Conservation (phyloP, 768 basidiomycete genomes). For the Calvatia gigantea region DNA sequence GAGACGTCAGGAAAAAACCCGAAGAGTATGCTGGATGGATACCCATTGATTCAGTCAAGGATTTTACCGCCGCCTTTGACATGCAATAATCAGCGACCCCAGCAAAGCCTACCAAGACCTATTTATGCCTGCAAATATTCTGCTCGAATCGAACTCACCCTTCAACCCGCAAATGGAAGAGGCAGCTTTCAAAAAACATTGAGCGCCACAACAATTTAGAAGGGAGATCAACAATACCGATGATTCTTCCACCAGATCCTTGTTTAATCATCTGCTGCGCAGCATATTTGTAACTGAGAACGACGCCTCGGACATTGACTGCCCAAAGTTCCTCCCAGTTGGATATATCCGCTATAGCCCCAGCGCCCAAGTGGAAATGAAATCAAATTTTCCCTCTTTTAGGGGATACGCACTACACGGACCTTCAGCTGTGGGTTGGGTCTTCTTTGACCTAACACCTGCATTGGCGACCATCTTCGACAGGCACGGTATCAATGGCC, state of each 20-base stretch:
- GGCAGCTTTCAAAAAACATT: slow-evolving; percentile 15
- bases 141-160: slow-evolving; percentile 15
- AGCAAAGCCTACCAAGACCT: background rate
- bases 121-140: background rate
- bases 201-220: background rate
- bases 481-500: background rate
- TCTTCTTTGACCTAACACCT: background rate
- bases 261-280: slow-evolving; percentile 58
- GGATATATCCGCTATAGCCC: slow-evolving; percentile 26
- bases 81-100: slow-evolving; percentile 24
- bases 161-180: slow-evolving; percentile 28
- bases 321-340: slow-evolving; percentile 39
- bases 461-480: slow-evolving; percentile 13
- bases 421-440: background rate
- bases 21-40: background rate
- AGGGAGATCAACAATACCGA: slow-evolving; percentile 25
- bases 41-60: slow-evolving; percentile 38
- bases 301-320: slow-evolving; percentile 55
- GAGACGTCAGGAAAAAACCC: too few relatives aligned
- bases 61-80: slow-evolving; percentile 37
- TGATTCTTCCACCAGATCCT: slow-evolving; percentile 49
- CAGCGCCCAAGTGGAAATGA: too few relatives aligned
- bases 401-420: background rate
- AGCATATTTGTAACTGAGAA: slow-evolving; percentile 63
- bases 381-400: too few relatives aligned